phyloP scores from a whole-genome alignment of 192 early-diverging fungal species.

The Coemansia sp. region DNA sequence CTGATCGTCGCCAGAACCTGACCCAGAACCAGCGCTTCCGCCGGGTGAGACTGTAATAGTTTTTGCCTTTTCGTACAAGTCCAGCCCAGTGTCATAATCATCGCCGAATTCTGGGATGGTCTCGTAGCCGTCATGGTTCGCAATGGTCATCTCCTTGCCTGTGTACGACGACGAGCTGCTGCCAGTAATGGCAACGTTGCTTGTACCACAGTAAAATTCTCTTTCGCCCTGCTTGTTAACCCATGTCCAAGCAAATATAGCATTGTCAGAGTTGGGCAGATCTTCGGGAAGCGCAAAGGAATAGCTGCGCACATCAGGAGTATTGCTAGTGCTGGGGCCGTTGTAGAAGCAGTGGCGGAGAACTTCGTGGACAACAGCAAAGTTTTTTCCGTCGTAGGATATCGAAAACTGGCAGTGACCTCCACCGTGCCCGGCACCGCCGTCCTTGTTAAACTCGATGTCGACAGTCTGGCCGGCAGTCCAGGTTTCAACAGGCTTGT shows the following conservation, averaged over 20 bases:
- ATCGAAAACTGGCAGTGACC: constrained; percentile 61
- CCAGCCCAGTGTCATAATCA: constrained; percentile 38
- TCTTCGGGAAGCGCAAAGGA: constrained; percentile 58
- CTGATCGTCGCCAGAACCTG: not conserved
- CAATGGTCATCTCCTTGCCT: constrained; percentile 35
- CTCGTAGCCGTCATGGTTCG: constrained; percentile 47
- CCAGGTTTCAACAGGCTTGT: constrained; percentile 36
- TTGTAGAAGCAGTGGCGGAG: constrained; percentile 40
- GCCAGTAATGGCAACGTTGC: constrained; percentile 27
- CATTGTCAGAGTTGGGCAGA: constrained; percentile 56
- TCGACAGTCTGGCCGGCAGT: constrained; percentile 36
- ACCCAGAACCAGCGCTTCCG: constrained; percentile 7
- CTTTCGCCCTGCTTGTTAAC: constrained; percentile 64
- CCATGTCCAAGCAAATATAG: constrained; percentile 63
- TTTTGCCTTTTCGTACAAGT: constrained; percentile 27
- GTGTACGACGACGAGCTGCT: constrained; percentile 28
- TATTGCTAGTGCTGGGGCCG: constrained; percentile 18
- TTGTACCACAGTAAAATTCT: constrained; percentile 50
- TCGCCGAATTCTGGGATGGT: constrained; percentile 54
- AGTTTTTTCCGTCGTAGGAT: constrained; percentile 53
- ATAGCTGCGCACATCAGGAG: constrained; percentile 20
- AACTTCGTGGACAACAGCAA: constrained; percentile 58
- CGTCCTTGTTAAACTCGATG: constrained; percentile 28
- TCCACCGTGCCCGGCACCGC: constrained; percentile 46
- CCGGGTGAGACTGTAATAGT: constrained; percentile 35